Evolutionary conservation across 1,139 yeast species (phyloP), one percentile per base, ranked within the genome.

Genomic region (Debaryomyces coudertii): DNA sequence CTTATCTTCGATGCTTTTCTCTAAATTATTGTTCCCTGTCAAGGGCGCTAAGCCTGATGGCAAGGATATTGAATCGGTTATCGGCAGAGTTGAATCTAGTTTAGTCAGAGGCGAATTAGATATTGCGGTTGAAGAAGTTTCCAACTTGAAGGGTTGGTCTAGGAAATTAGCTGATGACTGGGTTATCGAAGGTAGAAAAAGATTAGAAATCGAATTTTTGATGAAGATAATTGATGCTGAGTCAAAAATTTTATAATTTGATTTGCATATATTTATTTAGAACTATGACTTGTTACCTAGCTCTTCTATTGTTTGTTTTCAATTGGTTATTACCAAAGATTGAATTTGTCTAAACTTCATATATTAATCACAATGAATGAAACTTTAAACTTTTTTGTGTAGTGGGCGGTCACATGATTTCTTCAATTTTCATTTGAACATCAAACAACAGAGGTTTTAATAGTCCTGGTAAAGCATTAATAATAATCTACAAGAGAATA

Each of bases 81-180:
- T 92, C 59, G 93, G 96, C 2, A 82, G 97, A 61, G 95, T 95
- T 27, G 85, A 87, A 58, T 77, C 83, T 44, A 83, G 88, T 54
- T 77, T 93, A 61, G 76, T 82, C 41, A 82, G 87, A 58, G 92
- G 95, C 46, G 83, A 88, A 52, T 78, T 93, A 57, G 90, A 87
- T 61, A 79, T 81, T 52, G 99, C 99, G 5, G 95, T 93, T 29
- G 96, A 90, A 61, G 97, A 92, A 68, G 95, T 87, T 46, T 86
- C 96, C 52, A 79, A 82, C 54, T 79, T 95, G 66, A 87, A 88
- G 68, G 99, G 99, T 33, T 90, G 97, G 97, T 82, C 96, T 36
- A 85, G 95, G 76, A 81, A 80, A 60, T 77, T 93, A 57, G 95
- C 97, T 35, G 82, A 83, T 55, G 97, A 90, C 65, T 93, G 98